phyloP scores from a whole-genome alignment of 257 asterid genomes.

The Solanum sejunctum region DNA sequence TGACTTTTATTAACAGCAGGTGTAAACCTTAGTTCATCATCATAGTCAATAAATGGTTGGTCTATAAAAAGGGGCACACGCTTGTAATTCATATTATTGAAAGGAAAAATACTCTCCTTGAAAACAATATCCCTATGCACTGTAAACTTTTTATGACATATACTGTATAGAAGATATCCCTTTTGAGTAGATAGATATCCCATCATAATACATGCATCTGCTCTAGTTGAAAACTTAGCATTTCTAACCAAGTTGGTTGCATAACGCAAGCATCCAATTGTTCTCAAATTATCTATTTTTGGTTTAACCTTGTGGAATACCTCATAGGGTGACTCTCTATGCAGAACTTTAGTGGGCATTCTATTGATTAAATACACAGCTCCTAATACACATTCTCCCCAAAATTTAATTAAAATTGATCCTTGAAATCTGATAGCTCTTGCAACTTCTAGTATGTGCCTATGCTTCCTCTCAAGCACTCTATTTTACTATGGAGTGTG shows the following conservation, averaged over 20 bases:
- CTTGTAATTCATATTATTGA: no score
- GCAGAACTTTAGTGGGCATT: not conserved
- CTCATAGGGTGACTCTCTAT: not conserved
- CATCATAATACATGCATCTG: not conserved
- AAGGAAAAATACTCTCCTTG: not conserved
- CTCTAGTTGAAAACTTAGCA: not conserved
- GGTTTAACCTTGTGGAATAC: not conserved
- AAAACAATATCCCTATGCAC: not conserved
- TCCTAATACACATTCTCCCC: not conserved
- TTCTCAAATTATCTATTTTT: not conserved
- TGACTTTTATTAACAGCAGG: rapidly evolving
- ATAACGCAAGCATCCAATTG: not conserved
- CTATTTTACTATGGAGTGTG: not conserved
- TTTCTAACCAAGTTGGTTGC: not conserved
- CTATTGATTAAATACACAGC: no score
- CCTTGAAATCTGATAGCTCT: not conserved
- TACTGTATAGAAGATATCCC: no score
- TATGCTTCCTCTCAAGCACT: not conserved
- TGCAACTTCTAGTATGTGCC: not conserved
- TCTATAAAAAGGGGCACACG: no score
- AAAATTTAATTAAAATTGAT: no score
- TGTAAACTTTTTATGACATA: no score
- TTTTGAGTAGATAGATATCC: not conserved
- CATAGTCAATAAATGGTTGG: not conserved
- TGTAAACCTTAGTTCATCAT: no score